Percentiles rank a stretch among this genome's conserved stretches.
phyloP scores from a whole-genome alignment of 2,329 filamentous ascomycete genomes.

The Thermothelomyces thermophilus region DNA sequence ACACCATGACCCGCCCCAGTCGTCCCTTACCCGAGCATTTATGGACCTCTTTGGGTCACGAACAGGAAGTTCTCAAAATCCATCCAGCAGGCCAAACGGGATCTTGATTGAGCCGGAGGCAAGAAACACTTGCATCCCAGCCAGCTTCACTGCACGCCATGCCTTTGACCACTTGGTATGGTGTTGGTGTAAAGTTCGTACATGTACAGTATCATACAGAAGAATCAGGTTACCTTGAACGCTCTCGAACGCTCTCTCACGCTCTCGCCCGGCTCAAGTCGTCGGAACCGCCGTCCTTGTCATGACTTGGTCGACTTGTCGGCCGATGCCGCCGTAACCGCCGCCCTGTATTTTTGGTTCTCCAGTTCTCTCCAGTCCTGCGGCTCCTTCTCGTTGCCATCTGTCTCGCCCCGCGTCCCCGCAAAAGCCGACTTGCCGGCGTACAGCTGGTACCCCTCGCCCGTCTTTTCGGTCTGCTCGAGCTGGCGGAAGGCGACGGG shows the following conservation, averaged over 20 bases:
- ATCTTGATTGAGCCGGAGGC: too few relatives aligned
- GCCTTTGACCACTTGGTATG: too few relatives aligned
- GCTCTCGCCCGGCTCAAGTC: background rate
- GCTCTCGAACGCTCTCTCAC: too few relatives aligned
- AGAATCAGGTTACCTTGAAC: too few relatives aligned
- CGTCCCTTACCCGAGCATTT: too few relatives aligned
- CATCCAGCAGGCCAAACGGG: too few relatives aligned
- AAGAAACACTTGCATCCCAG: too few relatives aligned
- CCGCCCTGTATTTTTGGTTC: slow-evolving; percentile 51
- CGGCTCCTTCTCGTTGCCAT: slow-evolving; percentile 57
- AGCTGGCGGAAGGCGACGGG: slow-evolving; percentile 63
- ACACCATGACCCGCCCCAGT: too few relatives aligned
- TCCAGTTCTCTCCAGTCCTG: slow-evolving; percentile 59
- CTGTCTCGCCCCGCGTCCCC: slow-evolving; percentile 56
- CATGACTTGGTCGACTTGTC: slow-evolving; percentile 4
- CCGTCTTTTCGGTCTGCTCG: slow-evolving; percentile 53
- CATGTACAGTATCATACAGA: background rate
- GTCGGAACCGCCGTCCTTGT: background rate
- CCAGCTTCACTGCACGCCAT: too few relatives aligned
- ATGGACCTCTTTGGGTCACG: too few relatives aligned
- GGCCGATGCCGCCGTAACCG: slow-evolving; percentile 1
- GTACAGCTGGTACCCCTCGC: slow-evolving; percentile 65
- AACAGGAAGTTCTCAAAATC: too few relatives aligned
- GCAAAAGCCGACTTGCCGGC: slow-evolving; percentile 67
- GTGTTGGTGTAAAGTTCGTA: background rate